Conservation (phyloP, 306 rosid genomes). For the Trifolium subterraneum region DNA sequence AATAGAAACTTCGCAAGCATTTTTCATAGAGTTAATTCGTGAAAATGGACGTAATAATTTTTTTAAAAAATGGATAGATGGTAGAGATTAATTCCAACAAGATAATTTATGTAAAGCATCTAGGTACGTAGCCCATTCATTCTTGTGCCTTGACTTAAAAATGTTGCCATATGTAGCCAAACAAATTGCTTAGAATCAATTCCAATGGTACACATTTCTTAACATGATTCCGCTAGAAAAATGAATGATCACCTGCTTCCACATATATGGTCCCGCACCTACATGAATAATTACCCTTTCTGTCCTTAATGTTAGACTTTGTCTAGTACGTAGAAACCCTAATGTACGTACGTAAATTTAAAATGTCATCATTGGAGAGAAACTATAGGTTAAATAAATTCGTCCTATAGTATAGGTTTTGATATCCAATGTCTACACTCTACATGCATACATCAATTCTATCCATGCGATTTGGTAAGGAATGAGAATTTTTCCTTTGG, state of each 20-base stretch:
- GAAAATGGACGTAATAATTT: constrained; percentile 36
- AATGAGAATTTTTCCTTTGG: constrained; percentile 43
- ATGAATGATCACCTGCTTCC: constrained; percentile 47
- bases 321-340: constrained; percentile 55
- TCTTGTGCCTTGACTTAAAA: constrained; percentile 42
- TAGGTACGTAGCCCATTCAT: constrained; percentile 41
- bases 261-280: constrained; percentile 57
- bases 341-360: constrained; percentile 41
- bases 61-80: not conserved
- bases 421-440: constrained; percentile 43
- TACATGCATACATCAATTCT: constrained; percentile 44
- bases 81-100: constrained; percentile 11
- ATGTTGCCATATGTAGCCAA: constrained; percentile 44
- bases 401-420: constrained; percentile 37
- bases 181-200: constrained; percentile 41
- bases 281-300: constrained; percentile 47
- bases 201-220: constrained; percentile 51
- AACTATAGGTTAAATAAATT: constrained; percentile 17
- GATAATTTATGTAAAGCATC: constrained; percentile 30
- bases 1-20: constrained; percentile 34
- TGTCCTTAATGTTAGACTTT: constrained; percentile 48
- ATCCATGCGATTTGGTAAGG: constrained; percentile 41
- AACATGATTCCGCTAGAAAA: constrained; percentile 46
- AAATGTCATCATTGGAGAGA: constrained; percentile 52
- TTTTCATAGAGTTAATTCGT: constrained; percentile 28